phyloP scores from a whole-genome alignment of 83 land plant genomes.

The Picea engelmannii region DNA sequence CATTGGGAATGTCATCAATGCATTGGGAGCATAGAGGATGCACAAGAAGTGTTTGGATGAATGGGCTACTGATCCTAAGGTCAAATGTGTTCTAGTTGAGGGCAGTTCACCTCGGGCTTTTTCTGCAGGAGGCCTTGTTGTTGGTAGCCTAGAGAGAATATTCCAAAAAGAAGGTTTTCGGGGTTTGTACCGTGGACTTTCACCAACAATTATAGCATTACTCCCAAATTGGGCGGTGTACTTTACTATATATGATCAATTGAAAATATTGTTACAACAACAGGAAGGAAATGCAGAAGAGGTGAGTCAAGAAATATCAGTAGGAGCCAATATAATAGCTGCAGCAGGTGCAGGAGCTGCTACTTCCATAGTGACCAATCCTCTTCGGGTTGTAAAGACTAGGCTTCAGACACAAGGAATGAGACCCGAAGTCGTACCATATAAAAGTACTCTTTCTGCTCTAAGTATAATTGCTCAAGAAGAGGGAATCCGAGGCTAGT shows the following conservation, averaged over 20 bases:
- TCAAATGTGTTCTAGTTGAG: no score
- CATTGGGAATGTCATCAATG: no score
- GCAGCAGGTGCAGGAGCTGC: slow-evolving; percentile 90
- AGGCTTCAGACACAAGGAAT: slow-evolving; percentile 90
- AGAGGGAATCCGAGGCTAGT: slow-evolving; percentile 85
- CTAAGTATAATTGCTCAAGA: slow-evolving; percentile 68
- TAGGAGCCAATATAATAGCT: slow-evolving; percentile 77
- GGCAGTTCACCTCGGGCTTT: no score
- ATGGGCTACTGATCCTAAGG: no score
- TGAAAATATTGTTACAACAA: slow-evolving; percentile 48
- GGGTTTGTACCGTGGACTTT: no score
- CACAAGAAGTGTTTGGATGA: no score
- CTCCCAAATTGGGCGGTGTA: no score
- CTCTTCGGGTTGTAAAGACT: slow-evolving; percentile 95
- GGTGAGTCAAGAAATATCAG: slow-evolving; percentile 51
- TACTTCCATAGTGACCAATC: slow-evolving; percentile 80
- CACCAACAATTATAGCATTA: no score
- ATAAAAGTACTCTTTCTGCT: slow-evolving; percentile 64
- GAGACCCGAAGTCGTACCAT: slow-evolving; percentile 63
- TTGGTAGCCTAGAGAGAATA: no score
- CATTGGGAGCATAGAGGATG: no score
- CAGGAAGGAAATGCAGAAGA: slow-evolving; percentile 30
- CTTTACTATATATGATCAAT: slow-evolving; percentile 71
- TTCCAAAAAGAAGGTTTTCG: no score
- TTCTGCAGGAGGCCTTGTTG: no score